Evolutionary conservation across 2,329 filamentous ascomycete species (phyloP).

Genomic region (Colletotrichum godetiae): DNA sequence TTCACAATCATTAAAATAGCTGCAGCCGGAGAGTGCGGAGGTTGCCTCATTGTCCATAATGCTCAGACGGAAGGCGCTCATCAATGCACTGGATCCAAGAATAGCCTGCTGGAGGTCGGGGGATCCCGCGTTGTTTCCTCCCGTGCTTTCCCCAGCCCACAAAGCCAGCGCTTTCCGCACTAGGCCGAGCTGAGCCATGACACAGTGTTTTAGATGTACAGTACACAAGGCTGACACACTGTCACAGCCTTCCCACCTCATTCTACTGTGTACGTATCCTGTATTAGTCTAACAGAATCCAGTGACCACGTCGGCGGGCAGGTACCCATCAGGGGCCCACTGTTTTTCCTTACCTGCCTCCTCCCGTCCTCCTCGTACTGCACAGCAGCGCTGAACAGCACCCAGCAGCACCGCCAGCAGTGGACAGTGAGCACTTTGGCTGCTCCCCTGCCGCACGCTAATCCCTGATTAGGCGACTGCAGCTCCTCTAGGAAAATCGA

Average conservation of each 20-base stretch:
- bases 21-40: background rate
- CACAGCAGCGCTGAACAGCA: background rate
- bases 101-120: constrained; percentile 28
- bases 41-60: background rate
- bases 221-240: background rate
- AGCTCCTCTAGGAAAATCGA: constrained; percentile 44
- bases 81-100: constrained; percentile 30
- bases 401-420: background rate
- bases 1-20: background rate
- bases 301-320: constrained; percentile 29
- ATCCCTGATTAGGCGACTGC: constrained; percentile 45
- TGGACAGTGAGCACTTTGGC: constrained; percentile 5
- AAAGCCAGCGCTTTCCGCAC: background rate
- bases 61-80: constrained; percentile 24
- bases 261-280: no score
- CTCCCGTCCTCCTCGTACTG: background rate
- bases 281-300: background rate
- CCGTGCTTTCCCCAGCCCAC: background rate
- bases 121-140: constrained; percentile 19
- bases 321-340: constrained; percentile 19
- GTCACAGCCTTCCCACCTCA: constrained; percentile 15
- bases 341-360: constrained; percentile 24
- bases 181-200: background rate
- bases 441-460: constrained; percentile 43
- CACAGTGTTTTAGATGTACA: background rate